A percentile compares a stretch with the other conserved stretches of the same genome.
Evolutionary conservation across 176 grass and related monocot genomes (phyloP).

Genomic region (Musa itinerans): DNA sequence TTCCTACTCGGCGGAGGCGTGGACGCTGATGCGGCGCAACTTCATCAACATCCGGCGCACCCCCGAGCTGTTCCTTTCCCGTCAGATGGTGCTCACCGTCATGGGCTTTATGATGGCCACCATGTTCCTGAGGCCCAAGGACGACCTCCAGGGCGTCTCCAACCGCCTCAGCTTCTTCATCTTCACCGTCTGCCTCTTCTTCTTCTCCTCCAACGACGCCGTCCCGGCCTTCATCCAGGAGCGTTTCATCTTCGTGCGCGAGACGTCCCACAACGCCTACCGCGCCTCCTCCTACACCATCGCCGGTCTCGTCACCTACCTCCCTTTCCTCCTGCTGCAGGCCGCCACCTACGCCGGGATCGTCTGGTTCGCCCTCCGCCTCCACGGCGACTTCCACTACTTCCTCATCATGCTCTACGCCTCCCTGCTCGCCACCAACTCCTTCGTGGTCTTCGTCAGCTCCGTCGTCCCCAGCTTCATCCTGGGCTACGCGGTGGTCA

Average conservation of each 20-base stretch:
- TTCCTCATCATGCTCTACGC: slow-evolving; percentile 56
- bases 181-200: slow-evolving; percentile 59
- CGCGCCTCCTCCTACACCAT: slow-evolving; percentile 71
- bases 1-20: slow-evolving; percentile 44
- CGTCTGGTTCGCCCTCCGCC: slow-evolving; percentile 48
- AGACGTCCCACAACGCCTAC: slow-evolving; percentile 77
- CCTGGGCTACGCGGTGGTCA: slow-evolving; percentile 58
- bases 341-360: slow-evolving; percentile 55
- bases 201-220: slow-evolving; percentile 75
- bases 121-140: slow-evolving; percentile 63
- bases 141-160: slow-evolving; percentile 28
- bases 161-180: slow-evolving; percentile 72
- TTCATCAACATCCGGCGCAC: slow-evolving; percentile 52
- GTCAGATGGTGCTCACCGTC: slow-evolving; percentile 45
- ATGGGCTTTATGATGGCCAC: slow-evolving; percentile 44
- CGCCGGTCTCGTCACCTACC: slow-evolving; percentile 54
- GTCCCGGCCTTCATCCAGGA: slow-evolving; percentile 78
- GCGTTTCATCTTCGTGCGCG: slow-evolving; percentile 79
- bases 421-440: slow-evolving; percentile 63
- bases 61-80: slow-evolving; percentile 58
- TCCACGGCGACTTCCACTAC: slow-evolving; percentile 39
- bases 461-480: slow-evolving; percentile 70
- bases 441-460: slow-evolving; percentile 64
- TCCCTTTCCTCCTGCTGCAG: slow-evolving; percentile 55
- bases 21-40: slow-evolving; percentile 51